phyloP scores from a whole-genome alignment of 1,139 yeast species.

The Suhomyces panamericanus region DNA sequence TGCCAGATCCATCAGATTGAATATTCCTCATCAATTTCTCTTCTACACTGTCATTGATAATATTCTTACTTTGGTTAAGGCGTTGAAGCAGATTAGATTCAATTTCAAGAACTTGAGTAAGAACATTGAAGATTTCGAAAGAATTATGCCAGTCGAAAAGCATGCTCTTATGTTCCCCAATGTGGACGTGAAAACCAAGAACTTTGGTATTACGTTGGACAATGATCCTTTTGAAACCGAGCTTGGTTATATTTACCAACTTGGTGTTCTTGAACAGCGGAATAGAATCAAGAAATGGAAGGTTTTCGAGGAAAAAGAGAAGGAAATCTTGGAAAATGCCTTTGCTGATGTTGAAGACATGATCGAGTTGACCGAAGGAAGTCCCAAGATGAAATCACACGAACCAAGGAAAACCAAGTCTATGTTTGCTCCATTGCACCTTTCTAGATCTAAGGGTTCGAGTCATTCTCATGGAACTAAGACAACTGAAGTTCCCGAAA shows the following conservation, averaged over 20 bases:
- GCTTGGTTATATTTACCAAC: slow-evolving; percentile 37
- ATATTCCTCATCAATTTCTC: slow-evolving; percentile 61
- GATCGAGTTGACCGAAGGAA: slow-evolving; percentile 13
- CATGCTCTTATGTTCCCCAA: slow-evolving; percentile 33
- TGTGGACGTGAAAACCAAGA: slow-evolving; percentile 31
- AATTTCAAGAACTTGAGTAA: slow-evolving; percentile 48
- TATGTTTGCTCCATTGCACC: slow-evolving; percentile 1
- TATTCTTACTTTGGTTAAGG: slow-evolving; percentile 58
- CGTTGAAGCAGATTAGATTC: slow-evolving; percentile 53
- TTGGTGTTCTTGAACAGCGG: slow-evolving; percentile 41
- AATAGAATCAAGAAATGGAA: slow-evolving; percentile 32
- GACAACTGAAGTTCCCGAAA: not conserved
- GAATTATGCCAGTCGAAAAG: slow-evolving; percentile 36
- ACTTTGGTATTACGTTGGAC: slow-evolving; percentile 40
- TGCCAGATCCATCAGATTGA: slow-evolving; percentile 33
- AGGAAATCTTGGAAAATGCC: slow-evolving; percentile 15
- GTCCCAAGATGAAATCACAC: not conserved
- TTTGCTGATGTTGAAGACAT: slow-evolving; percentile 17
- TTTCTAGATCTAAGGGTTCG: not conserved
- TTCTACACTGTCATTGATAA: slow-evolving; percentile 70
- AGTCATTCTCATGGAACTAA: not conserved
- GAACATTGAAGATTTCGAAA: slow-evolving; percentile 38
- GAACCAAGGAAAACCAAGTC: not conserved
- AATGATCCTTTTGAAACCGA: slow-evolving; percentile 48
- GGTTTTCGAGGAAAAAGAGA: slow-evolving; percentile 29